Evolutionary conservation across 2,329 filamentous ascomycete species (phyloP), one percentile per base, ranked within the genome.

Genomic region (Sarocladium oryzae): DNA sequence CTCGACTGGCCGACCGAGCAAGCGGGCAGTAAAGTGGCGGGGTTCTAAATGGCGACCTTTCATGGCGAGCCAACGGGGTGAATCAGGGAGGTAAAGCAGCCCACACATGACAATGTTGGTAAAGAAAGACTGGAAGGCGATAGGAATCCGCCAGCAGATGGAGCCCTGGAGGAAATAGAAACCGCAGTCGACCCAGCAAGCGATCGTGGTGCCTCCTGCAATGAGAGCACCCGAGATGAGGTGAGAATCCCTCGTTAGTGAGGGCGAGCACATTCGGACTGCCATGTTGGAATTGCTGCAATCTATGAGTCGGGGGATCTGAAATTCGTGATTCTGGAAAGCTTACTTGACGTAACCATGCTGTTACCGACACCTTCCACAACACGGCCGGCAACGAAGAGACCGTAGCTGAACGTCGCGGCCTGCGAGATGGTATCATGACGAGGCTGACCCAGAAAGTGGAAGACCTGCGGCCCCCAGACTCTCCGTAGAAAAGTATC

Each of bases 41-140:
- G 63, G 60, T 18, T 65, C 62, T 1, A 54, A 52, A 38, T 57
- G 56, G 30, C 59, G 63, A 7, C 67, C 68, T 26, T 71, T 64
- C 20, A 72, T 66, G n/a, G 74, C 66, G 9, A 71, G 64, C 67
- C 69, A 75, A 63, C 72, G 75, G 2, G 74, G 74, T 2, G 69
- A 72, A 46, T 65, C 62, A 16, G 62, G 63, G 4, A 82, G 71
- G 60, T 81, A 78, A 9, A 74, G 69, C 61, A 83, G 71, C 7
- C 74, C 78, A 30, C 74, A 53, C 60, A 81, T 77, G 51, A 84
- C 73, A 50, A 80, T 51, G 50, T 62, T 48, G 18, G 61, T 62
- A 37, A 63, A 63, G 54, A 63, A 61, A 15, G 58, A 61, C 51
- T 63, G 61, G 51, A 65, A 63, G 4, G 61, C 58, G 21, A 66